Evolutionary conservation across 2,329 filamentous ascomycete species (phyloP).

Genomic region (Alternaria angustiovoidea): DNA sequence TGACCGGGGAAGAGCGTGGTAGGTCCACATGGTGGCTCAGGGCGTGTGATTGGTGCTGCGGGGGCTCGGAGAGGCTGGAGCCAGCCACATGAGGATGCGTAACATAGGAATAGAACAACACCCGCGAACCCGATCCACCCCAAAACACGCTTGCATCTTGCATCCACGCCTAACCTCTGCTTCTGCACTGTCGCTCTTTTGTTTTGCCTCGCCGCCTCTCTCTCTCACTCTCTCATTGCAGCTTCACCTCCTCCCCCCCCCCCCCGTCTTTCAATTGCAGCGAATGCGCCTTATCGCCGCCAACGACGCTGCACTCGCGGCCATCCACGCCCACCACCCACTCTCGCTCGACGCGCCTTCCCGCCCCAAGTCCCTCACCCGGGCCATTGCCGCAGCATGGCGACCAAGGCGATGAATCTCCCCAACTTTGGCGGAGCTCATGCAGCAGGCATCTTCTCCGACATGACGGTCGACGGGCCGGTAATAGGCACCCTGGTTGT

Average conservation of each 20-base stretch:
- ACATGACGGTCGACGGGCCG: slow-evolving; percentile 92
- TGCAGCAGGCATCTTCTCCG: slow-evolving; percentile 91
- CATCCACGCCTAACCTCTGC: slow-evolving; percentile 15
- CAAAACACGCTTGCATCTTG: slow-evolving; percentile 11
- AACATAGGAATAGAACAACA: slow-evolving; percentile 21
- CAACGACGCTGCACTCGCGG: slow-evolving; percentile 27
- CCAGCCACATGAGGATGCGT: slow-evolving; percentile 30
- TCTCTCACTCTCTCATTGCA: not conserved
- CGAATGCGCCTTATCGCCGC: slow-evolving; percentile 28
- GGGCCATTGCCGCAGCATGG: slow-evolving; percentile 38
- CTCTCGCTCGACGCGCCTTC: slow-evolving; percentile 13
- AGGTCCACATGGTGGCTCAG: slow-evolving; percentile 8
- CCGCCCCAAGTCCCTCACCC: slow-evolving; percentile 2
- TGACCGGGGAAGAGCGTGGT: slow-evolving; percentile 12
- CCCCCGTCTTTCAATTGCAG: slow-evolving; percentile 25
- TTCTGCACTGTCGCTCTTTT: slow-evolving; percentile 30
- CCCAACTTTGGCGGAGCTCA: slow-evolving; percentile 67
- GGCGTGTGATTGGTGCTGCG: slow-evolving; percentile 12
- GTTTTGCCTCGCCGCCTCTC: slow-evolving; percentile 12
- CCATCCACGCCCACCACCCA: slow-evolving; percentile 4
- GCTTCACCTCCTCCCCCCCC: not conserved
- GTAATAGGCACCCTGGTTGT: slow-evolving; percentile 91
- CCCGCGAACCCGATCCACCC: slow-evolving; percentile 6
- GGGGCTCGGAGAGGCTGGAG: slow-evolving; percentile 25
- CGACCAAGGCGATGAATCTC: slow-evolving; percentile 43